Conservation (phyloP, 2,329 filamentous ascomycete genomes). For the Mycocentrospora acerina region DNA sequence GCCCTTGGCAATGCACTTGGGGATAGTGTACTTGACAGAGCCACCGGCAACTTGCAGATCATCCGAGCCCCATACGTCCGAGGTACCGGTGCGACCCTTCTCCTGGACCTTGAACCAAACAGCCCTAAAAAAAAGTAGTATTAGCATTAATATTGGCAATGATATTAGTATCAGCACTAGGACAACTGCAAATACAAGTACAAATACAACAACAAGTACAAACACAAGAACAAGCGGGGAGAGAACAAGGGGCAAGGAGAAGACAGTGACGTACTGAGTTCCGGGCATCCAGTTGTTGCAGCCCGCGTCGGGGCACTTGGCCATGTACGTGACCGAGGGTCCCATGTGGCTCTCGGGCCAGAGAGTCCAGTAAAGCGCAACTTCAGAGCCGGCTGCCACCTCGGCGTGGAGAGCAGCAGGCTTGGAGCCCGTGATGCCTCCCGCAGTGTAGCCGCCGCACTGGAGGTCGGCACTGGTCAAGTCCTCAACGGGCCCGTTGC, state of each 20-base stretch:
- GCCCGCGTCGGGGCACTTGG: slow-evolving; percentile 55
- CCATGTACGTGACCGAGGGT: slow-evolving; percentile 62
- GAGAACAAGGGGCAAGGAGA: too few relatives aligned
- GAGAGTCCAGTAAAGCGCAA: slow-evolving; percentile 58
- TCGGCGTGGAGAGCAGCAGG: slow-evolving; percentile 58
- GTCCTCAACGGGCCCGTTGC: slow-evolving; percentile 61
- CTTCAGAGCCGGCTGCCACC: slow-evolving; percentile 55
- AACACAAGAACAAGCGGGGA: too few relatives aligned
- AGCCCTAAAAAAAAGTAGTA: slow-evolving; percentile 26
- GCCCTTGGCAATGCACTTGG: slow-evolving; percentile 53
- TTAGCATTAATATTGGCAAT: slow-evolving; percentile 12
- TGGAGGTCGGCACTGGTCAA: slow-evolving; percentile 57
- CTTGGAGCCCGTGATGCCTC: slow-evolving; percentile 52
- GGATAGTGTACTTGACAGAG: slow-evolving; percentile 56
- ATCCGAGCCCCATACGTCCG: slow-evolving; percentile 52
- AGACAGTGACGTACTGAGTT: slow-evolving; percentile 39
- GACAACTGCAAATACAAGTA: too few relatives aligned
- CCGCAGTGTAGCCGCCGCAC: slow-evolving; percentile 56
- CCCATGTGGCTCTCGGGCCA: slow-evolving; percentile 55
- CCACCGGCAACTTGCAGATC: slow-evolving; percentile 49
- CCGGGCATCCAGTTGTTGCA: slow-evolving; percentile 55
- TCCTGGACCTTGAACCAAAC: slow-evolving; percentile 62
- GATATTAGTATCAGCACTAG: too few relatives aligned
- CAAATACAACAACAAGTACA: too few relatives aligned
- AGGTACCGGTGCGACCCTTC: slow-evolving; percentile 52